These are phyloP conservation scores for Fusarium sororula DNA, from an alignment of 2,329 filamentous ascomycete genomes.

Conservation along the genomic window DNA sequence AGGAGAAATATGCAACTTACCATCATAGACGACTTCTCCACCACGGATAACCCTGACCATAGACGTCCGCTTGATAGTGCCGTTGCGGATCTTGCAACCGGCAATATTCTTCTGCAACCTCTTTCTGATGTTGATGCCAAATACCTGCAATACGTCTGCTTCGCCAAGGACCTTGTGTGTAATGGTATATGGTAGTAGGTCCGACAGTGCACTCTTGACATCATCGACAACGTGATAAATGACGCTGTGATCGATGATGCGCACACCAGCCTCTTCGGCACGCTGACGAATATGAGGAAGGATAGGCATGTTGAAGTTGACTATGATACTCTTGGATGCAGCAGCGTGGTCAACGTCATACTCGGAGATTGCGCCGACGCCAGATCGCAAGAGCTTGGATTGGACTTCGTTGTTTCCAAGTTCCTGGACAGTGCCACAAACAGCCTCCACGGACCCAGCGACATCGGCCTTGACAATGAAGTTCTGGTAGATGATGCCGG, in stretches of 20 bases:
- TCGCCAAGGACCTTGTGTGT: constrained; percentile 82
- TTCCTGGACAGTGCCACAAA: constrained; percentile 77
- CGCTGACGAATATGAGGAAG: constrained; percentile 73
- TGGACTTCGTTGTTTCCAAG: constrained; percentile 87
- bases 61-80: constrained; percentile 69
- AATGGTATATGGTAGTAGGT: constrained; percentile 73
- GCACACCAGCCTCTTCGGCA: constrained; percentile 77
- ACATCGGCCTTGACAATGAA: constrained; percentile 95
- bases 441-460: constrained; percentile 91
- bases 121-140: constrained; percentile 83
- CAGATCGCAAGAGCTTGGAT: constrained; percentile 78
- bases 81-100: constrained; percentile 88
- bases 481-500: constrained; percentile 67
- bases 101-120: constrained; percentile 79
- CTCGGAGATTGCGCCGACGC: constrained; percentile 81
- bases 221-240: constrained; percentile 85
- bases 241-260: constrained; percentile 84
- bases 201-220: constrained; percentile 73
- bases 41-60: constrained; percentile 77
- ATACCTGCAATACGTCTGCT: constrained; percentile 84
- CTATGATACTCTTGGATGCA: constrained; percentile 76
- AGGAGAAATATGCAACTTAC: constrained; percentile 63
- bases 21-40: constrained; percentile 79
- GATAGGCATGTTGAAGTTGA: constrained; percentile 85
- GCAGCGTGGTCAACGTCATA: constrained; percentile 91